Evolutionary conservation across 1,284 basidiomycete species (phyloP).

Genomic region (Coniferiporia sulphurascens): DNA sequence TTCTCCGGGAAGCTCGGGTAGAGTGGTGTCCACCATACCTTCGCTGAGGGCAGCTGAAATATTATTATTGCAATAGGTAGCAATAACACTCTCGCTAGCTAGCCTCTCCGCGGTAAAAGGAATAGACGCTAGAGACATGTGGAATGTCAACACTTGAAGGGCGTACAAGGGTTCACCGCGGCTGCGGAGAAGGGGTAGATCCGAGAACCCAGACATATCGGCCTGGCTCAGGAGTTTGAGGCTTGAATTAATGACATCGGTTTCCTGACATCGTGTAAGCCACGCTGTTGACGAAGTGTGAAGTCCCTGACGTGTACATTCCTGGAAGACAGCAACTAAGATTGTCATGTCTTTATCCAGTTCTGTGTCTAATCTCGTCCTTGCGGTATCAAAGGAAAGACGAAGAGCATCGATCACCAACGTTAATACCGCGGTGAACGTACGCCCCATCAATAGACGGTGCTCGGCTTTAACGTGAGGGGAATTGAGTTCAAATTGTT

Average conservation of each 20-base stretch:
- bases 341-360: constrained; percentile 78
- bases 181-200: constrained; percentile 53
- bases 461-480: constrained; percentile 51
- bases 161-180: constrained; percentile 66
- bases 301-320: constrained; percentile 66
- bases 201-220: constrained; percentile 64
- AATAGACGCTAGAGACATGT: constrained; percentile 79
- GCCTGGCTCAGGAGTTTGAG: constrained; percentile 70
- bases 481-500: constrained; percentile 47
- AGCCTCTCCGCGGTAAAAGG: constrained; percentile 79
- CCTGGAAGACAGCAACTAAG: constrained; percentile 76
- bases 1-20: constrained; percentile 67
- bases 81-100: constrained; percentile 77
- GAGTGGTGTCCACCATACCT: constrained; percentile 63
- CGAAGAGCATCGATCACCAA: constrained; percentile 69
- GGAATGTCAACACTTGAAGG: constrained; percentile 75
- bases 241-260: constrained; percentile 72
- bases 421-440: constrained; percentile 59
- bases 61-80: constrained; percentile 80
- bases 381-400: constrained; percentile 63
- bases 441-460: constrained; percentile 48
- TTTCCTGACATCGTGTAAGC: constrained; percentile 79
- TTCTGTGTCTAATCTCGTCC: constrained; percentile 51
- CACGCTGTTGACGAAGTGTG: constrained; percentile 63
- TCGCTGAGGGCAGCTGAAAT: constrained; percentile 72